Base-by-base conservation (phyloP, 1,139 yeast genomes). In the Magnusiomyces fungicola region DNA sequence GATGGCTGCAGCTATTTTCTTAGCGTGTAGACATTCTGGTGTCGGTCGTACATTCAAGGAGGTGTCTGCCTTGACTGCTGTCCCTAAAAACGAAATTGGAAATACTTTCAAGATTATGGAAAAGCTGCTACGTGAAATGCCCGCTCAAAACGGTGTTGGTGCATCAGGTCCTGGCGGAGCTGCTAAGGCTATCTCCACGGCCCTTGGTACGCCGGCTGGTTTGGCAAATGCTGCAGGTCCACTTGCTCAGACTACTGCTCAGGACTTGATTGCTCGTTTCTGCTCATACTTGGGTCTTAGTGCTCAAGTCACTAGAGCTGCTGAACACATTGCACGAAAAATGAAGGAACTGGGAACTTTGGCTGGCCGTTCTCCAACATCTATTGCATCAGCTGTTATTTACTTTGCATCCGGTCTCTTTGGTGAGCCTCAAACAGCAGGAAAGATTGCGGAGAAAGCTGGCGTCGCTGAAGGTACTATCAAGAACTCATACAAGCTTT, bases 391-490 rank as follows among this genome's bases (percentile, higher is more conserved):
- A 6, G 95, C 97, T 0, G 96, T 95, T 2, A 92, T 92, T 48
- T 92, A 90, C 69, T 83, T 92, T 86, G 89, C 97, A 3, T 85
- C 94, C 4, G 72, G 86, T 16, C 71, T 92, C 23, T 90, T 90
- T 67, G 87, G 87, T 36, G 81, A 73, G 51, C 67, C 65, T 23
- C 63, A 73, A 33, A 72, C 86, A 7, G 94, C 96, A 1, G 71
- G 85, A 2, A 84, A 80, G 62, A 90, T 92, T 52, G 87, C 96
- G 7, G 96, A 89, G 59, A 87, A 86, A 60, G 81, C 97, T n/a
- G 98, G 97, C 56, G 98, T 92, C 21, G 86, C 96, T 62, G 98
- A 92, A 64, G 97, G 97, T 58, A 92, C 98, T 1, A 92, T 92
- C 60, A 88, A 92, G 67, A 88, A 97, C 2, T 83, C 95, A 45